Base-by-base conservation (phyloP, 2,329 filamentous ascomycete species). In the Chrysoporthe puriensis region DNA sequence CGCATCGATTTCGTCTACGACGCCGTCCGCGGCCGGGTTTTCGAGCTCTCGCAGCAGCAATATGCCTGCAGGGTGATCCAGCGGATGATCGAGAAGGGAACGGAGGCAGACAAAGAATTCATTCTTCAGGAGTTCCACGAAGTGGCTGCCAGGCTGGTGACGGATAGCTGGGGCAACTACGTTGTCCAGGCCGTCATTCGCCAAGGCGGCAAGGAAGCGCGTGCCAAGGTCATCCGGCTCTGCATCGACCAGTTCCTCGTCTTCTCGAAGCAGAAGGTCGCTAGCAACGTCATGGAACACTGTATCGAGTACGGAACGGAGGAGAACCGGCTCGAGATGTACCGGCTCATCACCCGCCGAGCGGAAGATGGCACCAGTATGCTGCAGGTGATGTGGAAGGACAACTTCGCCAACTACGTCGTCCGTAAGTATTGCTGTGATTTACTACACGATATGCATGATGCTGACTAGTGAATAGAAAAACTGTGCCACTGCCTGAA, bases 201-300 rank as follows among this genome's bases (percentile, higher is more conserved):
- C 69, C 88, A 93, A 71, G 94, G 94, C 34, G 85, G 89, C 63
- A 84, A 86, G 4, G 88, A 90, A 66, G 93, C 97, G 74, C 88
- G 90, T 26, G 84, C 85, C 16, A 88, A 84, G 73, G 90, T 97
- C 74, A 91, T 97, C 66, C 80, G 85, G 36, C 82, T 93, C 59
- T 90, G 98, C 71, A 89, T 90, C 71, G 83, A 84, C 14, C 87
- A 93, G 67, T 82, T 97, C 2, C 79, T 97, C 50, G 81, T 82
- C 1, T 90, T 93, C 73, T 97, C 94, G 36, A 97, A 94, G 82
- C 93, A 98, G 82, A 99, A 99, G 77, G 96, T 93, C 75, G 95
- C 96, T 0, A 97, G 94, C 75, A 98, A 99, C 73, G 95, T 99
- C 2, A 95, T 99, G 0, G 96, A 99, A 79, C 95, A 93, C 79